A percentile compares a stretch with the other conserved stretches of the same genome.
These are phyloP conservation scores for Rhododendron mucronatum DNA, from an alignment of 148 eudicot genomes.

Conservation along the genomic window DNA sequence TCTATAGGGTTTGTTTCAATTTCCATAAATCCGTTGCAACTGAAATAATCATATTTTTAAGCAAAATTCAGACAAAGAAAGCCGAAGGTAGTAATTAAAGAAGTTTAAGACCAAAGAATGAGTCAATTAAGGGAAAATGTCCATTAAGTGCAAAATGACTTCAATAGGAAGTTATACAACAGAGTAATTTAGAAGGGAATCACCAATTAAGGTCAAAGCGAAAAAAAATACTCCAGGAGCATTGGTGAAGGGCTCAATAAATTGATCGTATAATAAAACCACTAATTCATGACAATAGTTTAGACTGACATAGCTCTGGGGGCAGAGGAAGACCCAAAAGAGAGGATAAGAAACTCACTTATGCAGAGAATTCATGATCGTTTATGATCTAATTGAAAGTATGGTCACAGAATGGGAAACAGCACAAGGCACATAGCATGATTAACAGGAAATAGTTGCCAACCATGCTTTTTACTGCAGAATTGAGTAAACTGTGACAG, in stretches of 20 bases:
- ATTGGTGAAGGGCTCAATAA: not conserved
- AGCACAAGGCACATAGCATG: not conserved
- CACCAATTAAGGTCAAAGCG: not conserved
- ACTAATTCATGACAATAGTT: not conserved
- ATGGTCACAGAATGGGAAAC: not conserved
- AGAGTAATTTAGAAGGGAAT: not conserved
- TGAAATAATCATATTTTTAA: slow-evolving; percentile 10
- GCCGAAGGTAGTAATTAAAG: not conserved
- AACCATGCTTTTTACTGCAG: not conserved
- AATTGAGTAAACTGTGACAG: not conserved
- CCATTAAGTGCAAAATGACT: not conserved
- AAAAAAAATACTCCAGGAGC: not conserved
- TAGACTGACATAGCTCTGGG: not conserved
- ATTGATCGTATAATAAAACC: not conserved
- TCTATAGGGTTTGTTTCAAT: slow-evolving; percentile 96
- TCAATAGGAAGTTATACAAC: not conserved
- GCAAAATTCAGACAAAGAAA: not conserved
- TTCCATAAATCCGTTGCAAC: slow-evolving; percentile 61
- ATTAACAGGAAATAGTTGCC: not conserved
- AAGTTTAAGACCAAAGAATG: not conserved
- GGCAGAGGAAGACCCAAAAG: not conserved
- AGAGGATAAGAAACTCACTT: not conserved
- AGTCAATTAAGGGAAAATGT: not conserved
- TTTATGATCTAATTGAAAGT: not conserved
- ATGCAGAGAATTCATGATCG: not conserved